A percentile compares a stretch with the other conserved stretches of the same genome.
Evolutionary conservation across 208 protist species (phyloP).

Genomic region (Wallacemonas sp.): DNA sequence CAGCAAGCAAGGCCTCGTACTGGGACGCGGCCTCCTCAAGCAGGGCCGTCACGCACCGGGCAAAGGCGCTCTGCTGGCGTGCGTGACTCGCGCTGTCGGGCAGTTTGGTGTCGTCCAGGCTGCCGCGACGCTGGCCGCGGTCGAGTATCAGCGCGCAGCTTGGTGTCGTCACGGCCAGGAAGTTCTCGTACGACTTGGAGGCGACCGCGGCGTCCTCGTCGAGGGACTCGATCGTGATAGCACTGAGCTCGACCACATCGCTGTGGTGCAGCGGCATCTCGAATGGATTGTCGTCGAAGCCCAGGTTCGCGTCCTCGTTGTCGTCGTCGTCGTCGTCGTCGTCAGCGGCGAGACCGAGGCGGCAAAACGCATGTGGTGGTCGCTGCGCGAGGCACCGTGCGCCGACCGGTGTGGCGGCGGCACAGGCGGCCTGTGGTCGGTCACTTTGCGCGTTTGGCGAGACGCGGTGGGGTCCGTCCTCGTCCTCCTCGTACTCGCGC

Average conservation of each 20-base stretch:
- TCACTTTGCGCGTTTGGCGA: neutral
- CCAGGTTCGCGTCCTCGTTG: neutral
- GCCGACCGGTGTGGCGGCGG: too few species aligned
- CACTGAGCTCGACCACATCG: neutral
- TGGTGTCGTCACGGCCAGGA: neutral
- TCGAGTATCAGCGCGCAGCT: neutral
- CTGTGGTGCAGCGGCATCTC: neutral
- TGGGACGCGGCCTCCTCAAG: neutral
- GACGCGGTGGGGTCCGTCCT: neutral
- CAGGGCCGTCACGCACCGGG: neutral
- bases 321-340: neutral
- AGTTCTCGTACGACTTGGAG: constrained; percentile 14
- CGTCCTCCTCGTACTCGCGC: constrained; percentile 14
- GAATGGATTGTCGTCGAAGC: neutral
- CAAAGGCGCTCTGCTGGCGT: neutral
- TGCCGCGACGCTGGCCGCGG: neutral
- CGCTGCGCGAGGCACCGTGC: too few species aligned
- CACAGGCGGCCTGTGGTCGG: too few species aligned
- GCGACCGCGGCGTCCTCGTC: constrained; percentile 6
- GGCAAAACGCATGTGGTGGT: neutral
- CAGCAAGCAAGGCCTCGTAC: constrained; percentile 13
- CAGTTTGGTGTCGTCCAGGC: neutral
- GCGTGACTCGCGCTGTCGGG: neutral
- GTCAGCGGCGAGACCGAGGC: neutral
- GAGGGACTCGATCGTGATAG: constrained; percentile 6